These are phyloP conservation scores for Cadophora gregata DNA, from an alignment of 2,329 filamentous ascomycete species.

Conservation along the genomic window DNA sequence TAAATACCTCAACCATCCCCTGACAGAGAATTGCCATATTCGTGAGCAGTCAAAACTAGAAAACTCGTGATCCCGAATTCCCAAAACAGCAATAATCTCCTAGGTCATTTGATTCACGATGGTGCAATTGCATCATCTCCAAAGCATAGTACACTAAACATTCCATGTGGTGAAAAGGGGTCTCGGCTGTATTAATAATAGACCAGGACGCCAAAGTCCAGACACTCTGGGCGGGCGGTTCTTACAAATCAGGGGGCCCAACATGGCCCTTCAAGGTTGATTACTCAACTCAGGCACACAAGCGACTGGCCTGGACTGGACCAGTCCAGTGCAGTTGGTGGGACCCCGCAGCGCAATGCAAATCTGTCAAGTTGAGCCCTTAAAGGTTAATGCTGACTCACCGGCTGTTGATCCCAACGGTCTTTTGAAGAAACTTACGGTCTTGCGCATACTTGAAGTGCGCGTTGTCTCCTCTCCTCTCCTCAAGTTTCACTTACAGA, in stretches of 20 bases:
- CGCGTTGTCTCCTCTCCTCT: too few relatives aligned
- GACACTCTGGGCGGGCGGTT: too few relatives aligned
- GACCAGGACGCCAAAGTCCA: neutral
- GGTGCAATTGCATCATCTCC: neutral
- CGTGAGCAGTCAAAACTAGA: too few relatives aligned
- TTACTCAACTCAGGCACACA: conserved; percentile 4
- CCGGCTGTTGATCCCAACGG: neutral
- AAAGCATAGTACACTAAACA: neutral
- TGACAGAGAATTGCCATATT: too few relatives aligned
- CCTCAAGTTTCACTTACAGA: neutral
- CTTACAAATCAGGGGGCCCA: conserved; percentile 2
- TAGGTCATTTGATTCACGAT: conserved; percentile 11
- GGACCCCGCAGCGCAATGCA: too few relatives aligned
- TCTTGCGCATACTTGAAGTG: too few relatives aligned
- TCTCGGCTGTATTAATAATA: neutral
- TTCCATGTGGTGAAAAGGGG: neutral
- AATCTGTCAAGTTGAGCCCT: neutral
- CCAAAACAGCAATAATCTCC: too few relatives aligned
- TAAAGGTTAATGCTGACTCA: conserved; percentile 14
- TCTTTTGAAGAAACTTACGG: neutral
- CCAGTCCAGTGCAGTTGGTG: too few relatives aligned
- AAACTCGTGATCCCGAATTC: too few relatives aligned
- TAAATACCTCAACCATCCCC: too few relatives aligned
- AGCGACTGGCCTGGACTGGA: neutral
- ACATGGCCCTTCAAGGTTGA: too few relatives aligned